phyloP scores from a whole-genome alignment of 2,329 filamentous ascomycete species.

The Diplocarpon mali region DNA sequence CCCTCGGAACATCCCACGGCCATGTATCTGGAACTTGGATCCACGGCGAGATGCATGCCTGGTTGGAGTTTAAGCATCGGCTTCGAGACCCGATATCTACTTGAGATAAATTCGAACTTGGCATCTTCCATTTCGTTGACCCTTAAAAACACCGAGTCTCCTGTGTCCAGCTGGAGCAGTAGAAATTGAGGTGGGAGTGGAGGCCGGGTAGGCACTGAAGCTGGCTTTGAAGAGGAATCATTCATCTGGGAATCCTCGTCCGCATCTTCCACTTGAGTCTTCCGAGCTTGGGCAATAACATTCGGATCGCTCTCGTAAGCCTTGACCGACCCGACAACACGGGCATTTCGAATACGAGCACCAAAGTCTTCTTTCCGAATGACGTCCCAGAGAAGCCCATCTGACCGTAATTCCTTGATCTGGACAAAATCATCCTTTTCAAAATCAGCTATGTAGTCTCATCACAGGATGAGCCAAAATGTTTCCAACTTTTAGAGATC shows the following conservation, averaged over 20 bases:
- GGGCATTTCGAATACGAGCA: slow-evolving; percentile 66
- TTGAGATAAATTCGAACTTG: slow-evolving; percentile 31
- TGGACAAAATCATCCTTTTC: slow-evolving; percentile 64
- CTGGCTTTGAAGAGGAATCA: slow-evolving; percentile 15
- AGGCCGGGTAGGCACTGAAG: slow-evolving; percentile 3
- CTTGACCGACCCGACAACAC: slow-evolving; percentile 54
- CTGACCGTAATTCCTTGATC: slow-evolving; percentile 60
- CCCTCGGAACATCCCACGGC: slow-evolving; percentile 62
- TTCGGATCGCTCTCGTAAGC: slow-evolving; percentile 22
- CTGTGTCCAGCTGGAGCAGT: slow-evolving; percentile 62
- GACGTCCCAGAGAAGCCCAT: slow-evolving; percentile 65
- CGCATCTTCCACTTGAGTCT: slow-evolving; percentile 15
- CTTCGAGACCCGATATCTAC: slow-evolving; percentile 44
- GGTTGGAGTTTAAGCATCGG: slow-evolving; percentile 41
- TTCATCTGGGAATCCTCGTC: slow-evolving; percentile 32
- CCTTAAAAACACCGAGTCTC: slow-evolving; percentile 68
- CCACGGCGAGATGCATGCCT: slow-evolving; percentile 60
- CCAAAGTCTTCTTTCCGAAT: slow-evolving; percentile 70
- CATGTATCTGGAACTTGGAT: slow-evolving; percentile 59
- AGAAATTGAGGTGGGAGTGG: slow-evolving; percentile 67
- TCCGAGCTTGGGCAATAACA: slow-evolving; percentile 21
- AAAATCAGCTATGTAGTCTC: slow-evolving; percentile 16
- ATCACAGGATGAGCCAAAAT: neutral
- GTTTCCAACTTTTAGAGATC: too few species aligned
- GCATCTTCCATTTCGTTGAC: slow-evolving; percentile 39